Conservation (phyloP, 331 rosid species). For the Malus hybrid region DNA sequence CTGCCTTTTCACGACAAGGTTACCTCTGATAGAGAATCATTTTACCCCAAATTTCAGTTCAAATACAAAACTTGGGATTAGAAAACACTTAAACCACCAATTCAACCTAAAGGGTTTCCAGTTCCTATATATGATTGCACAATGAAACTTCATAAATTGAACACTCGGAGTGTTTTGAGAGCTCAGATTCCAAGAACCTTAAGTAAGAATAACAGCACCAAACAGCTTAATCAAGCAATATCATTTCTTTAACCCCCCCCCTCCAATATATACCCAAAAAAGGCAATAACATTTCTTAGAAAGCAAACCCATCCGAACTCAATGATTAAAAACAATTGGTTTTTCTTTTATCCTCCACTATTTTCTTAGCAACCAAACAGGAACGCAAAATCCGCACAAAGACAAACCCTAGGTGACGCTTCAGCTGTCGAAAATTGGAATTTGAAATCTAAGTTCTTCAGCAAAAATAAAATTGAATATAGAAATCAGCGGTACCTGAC, state of each 20-base stretch:
- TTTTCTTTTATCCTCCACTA: not conserved
- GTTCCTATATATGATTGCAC: not conserved
- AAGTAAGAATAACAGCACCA: not conserved
- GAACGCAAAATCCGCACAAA: not conserved
- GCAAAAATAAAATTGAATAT: not conserved
- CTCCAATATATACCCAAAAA: not conserved
- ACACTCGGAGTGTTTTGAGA: not conserved
- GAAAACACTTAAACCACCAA: not conserved
- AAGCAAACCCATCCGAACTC: not conserved
- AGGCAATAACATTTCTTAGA: not conserved
- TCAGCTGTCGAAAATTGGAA: not conserved
- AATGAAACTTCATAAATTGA: not conserved
- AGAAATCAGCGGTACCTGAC: conserved; percentile 31
- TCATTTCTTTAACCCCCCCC: not conserved
- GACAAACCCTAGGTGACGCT: not conserved
- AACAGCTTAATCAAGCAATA: not conserved
- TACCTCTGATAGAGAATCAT: conserved; percentile 40
- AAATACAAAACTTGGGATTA: not conserved
- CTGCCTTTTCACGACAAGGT: conserved; percentile 71
- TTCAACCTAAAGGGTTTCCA: not conserved
- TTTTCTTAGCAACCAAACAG: not conserved
- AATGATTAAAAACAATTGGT: not conserved
- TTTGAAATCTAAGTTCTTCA: not conserved
- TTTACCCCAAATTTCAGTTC: conserved; percentile 1
- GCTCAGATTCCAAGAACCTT: not conserved